Evolutionary conservation across 2,329 filamentous ascomycete genomes (phyloP).

Genomic region (Pseudofabraea citricarpa): DNA sequence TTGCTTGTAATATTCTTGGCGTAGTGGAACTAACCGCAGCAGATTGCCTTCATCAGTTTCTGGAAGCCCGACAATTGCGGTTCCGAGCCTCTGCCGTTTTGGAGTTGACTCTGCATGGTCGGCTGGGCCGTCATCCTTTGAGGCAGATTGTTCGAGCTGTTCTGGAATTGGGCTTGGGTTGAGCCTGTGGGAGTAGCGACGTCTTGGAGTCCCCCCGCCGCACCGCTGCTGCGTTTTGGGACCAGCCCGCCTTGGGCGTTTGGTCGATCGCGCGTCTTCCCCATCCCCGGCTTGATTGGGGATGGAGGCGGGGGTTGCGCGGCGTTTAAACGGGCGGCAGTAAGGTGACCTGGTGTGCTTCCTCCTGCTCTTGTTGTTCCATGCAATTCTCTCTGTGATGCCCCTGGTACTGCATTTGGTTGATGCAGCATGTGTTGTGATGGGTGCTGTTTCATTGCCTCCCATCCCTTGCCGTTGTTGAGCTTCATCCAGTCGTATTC

Average conservation of each 20-base stretch:
- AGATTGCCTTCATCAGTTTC: constrained; percentile 88
- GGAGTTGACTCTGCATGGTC: constrained; percentile 53
- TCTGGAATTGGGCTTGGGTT: constrained; percentile 94
- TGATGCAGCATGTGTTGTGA: constrained; percentile 71
- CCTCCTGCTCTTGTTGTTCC: constrained; percentile 62
- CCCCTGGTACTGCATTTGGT: constrained; percentile 71
- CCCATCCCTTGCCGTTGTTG: constrained; percentile 86
- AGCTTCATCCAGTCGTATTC: constrained; percentile 99
- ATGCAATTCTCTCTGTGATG: constrained; percentile 81
- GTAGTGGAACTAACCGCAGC: constrained; percentile 73
- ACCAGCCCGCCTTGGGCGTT: constrained; percentile 70
- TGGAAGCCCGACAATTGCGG: constrained; percentile 77
- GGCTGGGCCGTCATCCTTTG: constrained; percentile 57
- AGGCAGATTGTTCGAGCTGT: constrained; percentile 83
- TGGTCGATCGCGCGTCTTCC: constrained; percentile 69
- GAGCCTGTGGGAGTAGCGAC: constrained; percentile 81
- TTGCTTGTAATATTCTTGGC: constrained; percentile 6
- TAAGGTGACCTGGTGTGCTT: constrained; percentile 56
- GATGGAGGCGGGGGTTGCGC: constrained; percentile 85
- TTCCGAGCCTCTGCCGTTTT: constrained; percentile 55
- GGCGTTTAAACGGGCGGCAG: constrained; percentile 87
- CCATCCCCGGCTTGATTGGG: constrained; percentile 72
- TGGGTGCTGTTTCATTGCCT: constrained; percentile 67
- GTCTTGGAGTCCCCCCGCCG: constrained; percentile 65
- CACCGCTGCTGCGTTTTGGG: constrained; percentile 72